Base-by-base conservation (phyloP, 2,329 filamentous ascomycete genomes). In the Epichloe coenophiala region DNA sequence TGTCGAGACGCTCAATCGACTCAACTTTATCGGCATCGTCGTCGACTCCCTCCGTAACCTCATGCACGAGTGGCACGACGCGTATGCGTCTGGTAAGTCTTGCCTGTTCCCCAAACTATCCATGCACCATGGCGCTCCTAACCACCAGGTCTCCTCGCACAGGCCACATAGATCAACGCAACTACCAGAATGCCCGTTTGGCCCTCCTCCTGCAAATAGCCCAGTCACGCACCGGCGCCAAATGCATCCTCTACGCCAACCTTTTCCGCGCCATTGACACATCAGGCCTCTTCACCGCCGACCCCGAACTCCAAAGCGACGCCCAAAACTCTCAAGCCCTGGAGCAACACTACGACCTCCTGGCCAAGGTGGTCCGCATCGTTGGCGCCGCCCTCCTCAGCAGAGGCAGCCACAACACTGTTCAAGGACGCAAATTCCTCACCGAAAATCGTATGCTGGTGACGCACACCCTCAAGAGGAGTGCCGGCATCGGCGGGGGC, bases 1-100 rank as follows among this genome's bases (percentile, higher is more conserved):
- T 23, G 79, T 95, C 15, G 87, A 93, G 55, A 75, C 81, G 33
- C 78, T 98, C 50, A 84, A 86, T 60, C 81, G 86, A 51, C 79
- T 95, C 45, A 98, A 98, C 68, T 95, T 96, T 63, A 78, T 96
- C 47, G 86, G 86, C 47, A 83, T 97, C 31, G 77, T 97, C 33
- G 83, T 98, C 48, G 91, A 97, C 67, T 88, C 88, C 48, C 78
- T 98, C 51, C 83, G 86, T 58, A 77, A 79, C 57, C 79, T 96
- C 48, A 79, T 90, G 54, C 68, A 77, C 11, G 90, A 96, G 58
- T 78, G 87, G 67, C 74, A 77, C 49, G 74, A 78, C 50, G 71
- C 77, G 36, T 71, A 76, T 59, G 54, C 71, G 19, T 60, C 71
- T 57, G 77, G 83, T 84, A 72, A 61, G 72, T 59, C 42, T 41